Conservation (phyloP, 1,139 yeast genomes). For the Zygosaccharomyces pseudobailii region DNA sequence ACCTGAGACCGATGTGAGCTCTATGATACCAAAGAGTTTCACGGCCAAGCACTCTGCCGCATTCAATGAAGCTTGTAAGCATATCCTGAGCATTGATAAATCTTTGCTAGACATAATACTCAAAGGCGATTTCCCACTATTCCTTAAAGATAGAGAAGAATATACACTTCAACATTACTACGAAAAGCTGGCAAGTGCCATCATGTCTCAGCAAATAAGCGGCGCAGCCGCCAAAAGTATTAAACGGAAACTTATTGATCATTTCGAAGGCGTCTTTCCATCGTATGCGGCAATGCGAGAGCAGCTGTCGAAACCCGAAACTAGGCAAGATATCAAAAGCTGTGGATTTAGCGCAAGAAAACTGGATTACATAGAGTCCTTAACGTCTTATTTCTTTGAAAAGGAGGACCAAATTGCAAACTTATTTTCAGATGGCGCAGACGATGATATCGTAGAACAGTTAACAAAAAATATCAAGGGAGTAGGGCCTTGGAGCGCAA, state of each 20-base stretch:
- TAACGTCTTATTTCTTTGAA: conserved; percentile 53
- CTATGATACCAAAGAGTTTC: conserved; percentile 40
- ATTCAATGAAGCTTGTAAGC: conserved; percentile 43
- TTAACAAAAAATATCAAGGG: conserved; percentile 63
- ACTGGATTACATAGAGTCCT: conserved; percentile 55
- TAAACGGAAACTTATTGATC: conserved; percentile 43
- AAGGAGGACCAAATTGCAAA: conserved; percentile 41
- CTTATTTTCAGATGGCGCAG: conserved; percentile 38
- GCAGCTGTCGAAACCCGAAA: conserved; percentile 25
- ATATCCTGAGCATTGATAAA: conserved; percentile 43
- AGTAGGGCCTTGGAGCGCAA: conserved; percentile 86
- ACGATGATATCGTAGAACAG: conserved; percentile 49
- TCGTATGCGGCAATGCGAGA: conserved; percentile 44
- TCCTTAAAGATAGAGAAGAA: conserved; percentile 17
- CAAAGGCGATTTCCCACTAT: conserved; percentile 26
- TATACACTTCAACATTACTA: conserved; percentile 35
- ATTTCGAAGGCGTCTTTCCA: conserved; percentile 43
- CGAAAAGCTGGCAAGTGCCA: conserved; percentile 44
- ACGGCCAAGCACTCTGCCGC: conserved; percentile 40
- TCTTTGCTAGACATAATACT: conserved; percentile 36
- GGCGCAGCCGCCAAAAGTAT: conserved; percentile 78
- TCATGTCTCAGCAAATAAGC: conserved; percentile 79
- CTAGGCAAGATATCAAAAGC: conserved; percentile 47
- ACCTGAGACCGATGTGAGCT: neutral
- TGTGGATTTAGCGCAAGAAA: conserved; percentile 74